Evolutionary conservation across 495 filamentous ascomycete genomes (phyloP), one percentile per base, ranked within the genome.

Genomic region (Tetracladium marchalianum): DNA sequence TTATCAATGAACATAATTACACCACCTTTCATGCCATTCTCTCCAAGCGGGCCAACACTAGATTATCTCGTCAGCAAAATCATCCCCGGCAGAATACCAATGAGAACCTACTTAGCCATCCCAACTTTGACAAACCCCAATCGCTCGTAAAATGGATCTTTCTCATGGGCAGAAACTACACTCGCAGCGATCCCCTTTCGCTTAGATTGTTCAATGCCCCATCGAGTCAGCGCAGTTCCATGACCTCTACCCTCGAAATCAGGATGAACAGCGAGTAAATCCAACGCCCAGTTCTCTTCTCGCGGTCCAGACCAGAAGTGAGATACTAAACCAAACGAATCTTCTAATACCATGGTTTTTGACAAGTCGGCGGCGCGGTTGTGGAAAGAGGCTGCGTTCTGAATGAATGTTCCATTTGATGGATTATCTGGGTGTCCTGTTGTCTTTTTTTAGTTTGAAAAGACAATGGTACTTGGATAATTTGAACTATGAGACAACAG

Each of bases 161-260:
- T 44, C 33, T 27, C 42, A 10, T 11, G 15, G 2, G 42, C 42
- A 0, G 33, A 35, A 44, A 44, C 35, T 10, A 44, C 31, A 44
- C 11, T 13, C 3, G 56, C 50, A 39, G 44, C 44, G 8, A 62
- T 8, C 8, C 62, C 58, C 15, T 63, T 52, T 32, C 52, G 33
- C 51, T 71, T 66, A 0, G 70, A 67, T 33, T 60, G 46, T 15
- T 67, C 55, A 35, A 72, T 68, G 2, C 73, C 73, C 73, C 73
- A 79, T 13, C 57, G 31, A 3, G 75, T 61, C 1, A 78, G 63
- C 52, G 68, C 63, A 4, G 61, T 60, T 10, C 69, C 75, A 1
- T 74, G 73, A 5, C 74, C 72, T 24, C 65, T 57, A 12, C 64
- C 51, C 46, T 69, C 66, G 44, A 67, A 70, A 19, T 66, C 62